Base-by-base conservation (phyloP, 495 filamentous ascomycete species). In the Astrothelium subdiscretum region DNA sequence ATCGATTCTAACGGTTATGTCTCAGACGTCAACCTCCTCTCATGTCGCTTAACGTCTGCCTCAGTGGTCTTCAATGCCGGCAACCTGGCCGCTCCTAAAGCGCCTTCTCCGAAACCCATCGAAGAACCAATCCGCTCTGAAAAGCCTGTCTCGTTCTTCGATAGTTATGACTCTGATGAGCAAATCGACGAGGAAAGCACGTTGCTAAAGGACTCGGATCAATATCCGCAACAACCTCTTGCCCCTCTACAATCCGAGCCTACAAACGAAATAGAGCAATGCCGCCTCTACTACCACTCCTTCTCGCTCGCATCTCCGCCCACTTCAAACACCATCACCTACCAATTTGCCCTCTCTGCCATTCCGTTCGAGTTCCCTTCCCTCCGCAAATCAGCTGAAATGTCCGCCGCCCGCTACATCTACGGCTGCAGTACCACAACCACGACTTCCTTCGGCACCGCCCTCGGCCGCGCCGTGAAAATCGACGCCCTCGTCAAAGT, bases 281-380 rank as follows among this genome's bases (percentile, higher is more conserved):
- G 83, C 61, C 79, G 84, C 26, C 75, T 88, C 4, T 87, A 87
- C 66, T 87, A 86, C 63, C 87, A 86, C 66, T 71, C 74, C 42
- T 87, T 87, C 67, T 65, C 63, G 11, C 74, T 83, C 12, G 61
- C 66, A 11, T 32, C 63, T 18, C 51, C 66, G 10, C 6, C 48
- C 3, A 12, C 22, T 6, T 58, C 59, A 1, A 43, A 63, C 26
- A 69, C 60, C 12, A 85, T 87, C 31, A 71, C 70, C 15, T 76
- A 84, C 38, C 83, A 88, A 66, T 87, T 81, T 73, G 83, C 81
- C 0, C 75, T 88, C 10, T 77, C 81, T 0, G 75, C 79, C 13
- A 81, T 87, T 51, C 77, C 83, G 0, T 83, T 87, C 60, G 85
- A 88, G 61, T 87, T 87, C 61, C 83, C 85, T 1, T 77, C 78